Evolutionary conservation across 441 rosid species (phyloP).

Genomic region (Populus tomentosa): DNA sequence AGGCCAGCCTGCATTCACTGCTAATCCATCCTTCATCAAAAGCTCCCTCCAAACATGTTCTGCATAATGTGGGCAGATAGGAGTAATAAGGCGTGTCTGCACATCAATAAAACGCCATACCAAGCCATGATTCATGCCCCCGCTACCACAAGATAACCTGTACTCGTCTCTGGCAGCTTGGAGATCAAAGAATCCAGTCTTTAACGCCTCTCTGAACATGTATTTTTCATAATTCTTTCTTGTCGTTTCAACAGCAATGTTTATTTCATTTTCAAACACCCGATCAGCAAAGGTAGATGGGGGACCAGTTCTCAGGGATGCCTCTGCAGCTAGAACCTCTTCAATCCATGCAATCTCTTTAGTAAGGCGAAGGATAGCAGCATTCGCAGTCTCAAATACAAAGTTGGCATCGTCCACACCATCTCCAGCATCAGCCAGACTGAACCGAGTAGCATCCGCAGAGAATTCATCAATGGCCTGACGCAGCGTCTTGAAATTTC

Average conservation of each 20-base stretch:
- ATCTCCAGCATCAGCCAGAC: constrained; percentile 95
- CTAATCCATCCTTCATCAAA: constrained; percentile 76
- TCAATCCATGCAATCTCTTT: constrained; percentile 94
- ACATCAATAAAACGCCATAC: constrained; percentile 78
- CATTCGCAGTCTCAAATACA: constrained; percentile 80
- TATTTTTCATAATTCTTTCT: constrained; percentile 57
- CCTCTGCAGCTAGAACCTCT: constrained; percentile 60
- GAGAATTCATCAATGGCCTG: constrained; percentile 86
- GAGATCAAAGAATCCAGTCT: constrained; percentile 87
- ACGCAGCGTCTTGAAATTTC: constrained; percentile 81
- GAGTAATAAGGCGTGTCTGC: constrained; percentile 81
- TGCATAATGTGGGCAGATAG: constrained; percentile 88
- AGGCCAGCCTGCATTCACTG: constrained; percentile 87
- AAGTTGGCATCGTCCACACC: constrained; percentile 97
- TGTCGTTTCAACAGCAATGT: constrained; percentile 69
- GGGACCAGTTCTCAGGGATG: constrained; percentile 67
- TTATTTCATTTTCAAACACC: constrained; percentile 81
- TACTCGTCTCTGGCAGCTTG: constrained; percentile 95
- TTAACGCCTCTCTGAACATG: constrained; percentile 91
- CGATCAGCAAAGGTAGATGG: constrained; percentile 76
- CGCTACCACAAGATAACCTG: constrained; percentile 72
- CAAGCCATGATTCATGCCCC: constrained; percentile 70
- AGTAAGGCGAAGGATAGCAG: constrained; percentile 82
- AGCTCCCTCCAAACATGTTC: constrained; percentile 88
- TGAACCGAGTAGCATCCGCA: constrained; percentile 85